Percentiles rank a stretch among this genome's conserved stretches.
Conservation (phyloP, 2,329 filamentous ascomycete species). For the Fusarium buharicum region DNA sequence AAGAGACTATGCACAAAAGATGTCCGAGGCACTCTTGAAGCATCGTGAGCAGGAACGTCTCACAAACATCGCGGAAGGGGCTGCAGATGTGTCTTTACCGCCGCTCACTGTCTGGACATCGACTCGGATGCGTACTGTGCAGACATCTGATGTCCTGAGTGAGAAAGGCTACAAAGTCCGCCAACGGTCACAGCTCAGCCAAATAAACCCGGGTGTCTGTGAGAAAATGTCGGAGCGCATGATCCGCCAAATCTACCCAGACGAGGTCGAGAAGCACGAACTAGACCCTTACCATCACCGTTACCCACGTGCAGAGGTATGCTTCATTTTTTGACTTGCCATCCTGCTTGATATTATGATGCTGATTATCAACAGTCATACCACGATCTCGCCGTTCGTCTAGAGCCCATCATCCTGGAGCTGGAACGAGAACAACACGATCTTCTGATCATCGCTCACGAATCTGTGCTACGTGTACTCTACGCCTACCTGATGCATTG, state of each 20-base stretch:
- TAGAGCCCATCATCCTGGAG: constrained; percentile 97
- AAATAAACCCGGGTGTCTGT: constrained; percentile 95
- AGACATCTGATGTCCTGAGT: constrained; percentile 86
- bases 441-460: constrained; percentile 97
- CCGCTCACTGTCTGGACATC: constrained; percentile 95
- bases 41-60: constrained; percentile 86
- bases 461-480: constrained; percentile 94
- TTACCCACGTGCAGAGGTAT: constrained; percentile 90
- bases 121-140: constrained; percentile 86
- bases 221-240: constrained; percentile 89
- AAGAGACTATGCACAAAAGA: constrained; percentile 81
- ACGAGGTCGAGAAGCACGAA: constrained; percentile 93
- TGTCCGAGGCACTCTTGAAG: constrained; percentile 83
- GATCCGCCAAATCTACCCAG: constrained; percentile 84
- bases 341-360: background rate
- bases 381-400: constrained; percentile 95
- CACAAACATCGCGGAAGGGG: constrained; percentile 74
- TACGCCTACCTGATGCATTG: constrained; percentile 99
- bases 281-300: constrained; percentile 96
- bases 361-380: constrained; percentile 74
- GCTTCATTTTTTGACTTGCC: background rate
- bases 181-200: constrained; percentile 95
- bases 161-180: constrained; percentile 84
- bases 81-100: constrained; percentile 74
- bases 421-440: constrained; percentile 97